Evolutionary conservation across 257 asterid genomes (phyloP).

Genomic region (Marsdenia floribunda): DNA sequence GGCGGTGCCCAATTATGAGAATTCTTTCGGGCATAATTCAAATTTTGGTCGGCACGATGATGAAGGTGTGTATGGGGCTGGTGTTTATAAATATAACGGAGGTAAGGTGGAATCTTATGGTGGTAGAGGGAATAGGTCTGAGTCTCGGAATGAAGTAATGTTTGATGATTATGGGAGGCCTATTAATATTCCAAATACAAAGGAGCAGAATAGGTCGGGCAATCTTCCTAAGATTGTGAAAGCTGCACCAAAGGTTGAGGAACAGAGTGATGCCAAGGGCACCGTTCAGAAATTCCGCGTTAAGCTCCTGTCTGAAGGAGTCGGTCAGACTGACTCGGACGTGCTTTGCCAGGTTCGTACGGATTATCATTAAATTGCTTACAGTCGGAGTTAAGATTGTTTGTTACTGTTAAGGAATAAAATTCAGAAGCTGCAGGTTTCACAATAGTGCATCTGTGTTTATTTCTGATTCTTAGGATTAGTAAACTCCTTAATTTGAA

Average conservation of each 20-base stretch:
- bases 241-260: conserved; percentile 69
- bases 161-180: conserved; percentile 96
- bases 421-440: neutral
- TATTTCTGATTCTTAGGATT: neutral
- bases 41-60: conserved; percentile 41
- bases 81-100: conserved; percentile 62
- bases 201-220: conserved; percentile 35
- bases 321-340: conserved; percentile 70
- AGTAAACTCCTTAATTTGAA: conserved; percentile 3
- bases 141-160: conserved; percentile 34
- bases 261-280: conserved; percentile 47
- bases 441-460: neutral
- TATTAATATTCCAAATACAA: conserved; percentile 40
- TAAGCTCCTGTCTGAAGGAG: conserved; percentile 71
- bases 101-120: conserved; percentile 40
- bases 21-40: conserved; percentile 32
- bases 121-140: conserved; percentile 35
- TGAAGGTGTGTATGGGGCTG: conserved; percentile 42
- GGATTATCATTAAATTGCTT: neutral
- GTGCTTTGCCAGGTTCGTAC: conserved; percentile 78
- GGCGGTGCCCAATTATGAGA: conserved; percentile 21
- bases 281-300: conserved; percentile 71
- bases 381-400: neutral
- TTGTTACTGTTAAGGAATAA: neutral
- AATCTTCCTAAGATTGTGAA: conserved; percentile 45